phyloP scores from a whole-genome alignment of 2,329 filamentous ascomycete genomes.

The Pseudocercospora crystallina region DNA sequence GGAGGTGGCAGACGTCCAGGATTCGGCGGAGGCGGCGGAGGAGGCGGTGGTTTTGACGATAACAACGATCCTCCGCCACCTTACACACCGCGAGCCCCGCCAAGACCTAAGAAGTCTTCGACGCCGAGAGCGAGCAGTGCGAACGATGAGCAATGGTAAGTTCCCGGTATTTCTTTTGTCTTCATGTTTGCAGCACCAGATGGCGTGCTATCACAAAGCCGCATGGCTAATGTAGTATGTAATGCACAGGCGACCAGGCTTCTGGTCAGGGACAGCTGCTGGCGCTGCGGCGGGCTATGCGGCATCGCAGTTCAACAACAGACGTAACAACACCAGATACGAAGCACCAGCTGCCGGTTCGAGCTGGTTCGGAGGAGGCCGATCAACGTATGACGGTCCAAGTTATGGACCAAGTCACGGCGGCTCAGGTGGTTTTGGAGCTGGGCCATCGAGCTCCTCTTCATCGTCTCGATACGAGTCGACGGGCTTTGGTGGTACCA shows the following conservation, averaged over 20 bases:
- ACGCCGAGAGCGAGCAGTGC: slow-evolving; percentile 2
- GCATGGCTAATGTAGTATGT: slow-evolving; percentile 14
- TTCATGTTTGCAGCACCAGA: no score
- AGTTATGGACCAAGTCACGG: slow-evolving; percentile 15
- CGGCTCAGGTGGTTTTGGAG: slow-evolving; percentile 18
- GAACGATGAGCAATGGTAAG: not conserved
- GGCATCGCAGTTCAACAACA: slow-evolving; percentile 20
- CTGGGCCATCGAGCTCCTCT: slow-evolving; percentile 16
- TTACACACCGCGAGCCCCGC: slow-evolving; percentile 38
- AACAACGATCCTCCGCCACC: slow-evolving; percentile 56
- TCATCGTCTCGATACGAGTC: slow-evolving; percentile 35
- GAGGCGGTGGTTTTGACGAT: slow-evolving; percentile 39
- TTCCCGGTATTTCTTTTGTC: no score
- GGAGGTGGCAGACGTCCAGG: slow-evolving; percentile 11
- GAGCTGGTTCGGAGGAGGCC: slow-evolving; percentile 27
- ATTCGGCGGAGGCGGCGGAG: slow-evolving; percentile 41
- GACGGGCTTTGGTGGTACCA: slow-evolving; percentile 38
- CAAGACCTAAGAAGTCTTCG: slow-evolving; percentile 9
- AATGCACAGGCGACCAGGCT: slow-evolving; percentile 67
- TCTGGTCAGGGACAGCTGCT: slow-evolving; percentile 68
- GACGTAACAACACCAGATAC: slow-evolving; percentile 22
- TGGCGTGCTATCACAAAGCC: slow-evolving; percentile 1
- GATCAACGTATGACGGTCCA: slow-evolving; percentile 2
- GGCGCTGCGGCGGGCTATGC: slow-evolving; percentile 56
- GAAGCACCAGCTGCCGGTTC: slow-evolving; percentile 37